Percentiles rank a stretch among this genome's conserved stretches.
These are phyloP conservation scores for Lavandula angustifolia DNA, from an alignment of 257 asterid genomes.

Conservation along the genomic window DNA sequence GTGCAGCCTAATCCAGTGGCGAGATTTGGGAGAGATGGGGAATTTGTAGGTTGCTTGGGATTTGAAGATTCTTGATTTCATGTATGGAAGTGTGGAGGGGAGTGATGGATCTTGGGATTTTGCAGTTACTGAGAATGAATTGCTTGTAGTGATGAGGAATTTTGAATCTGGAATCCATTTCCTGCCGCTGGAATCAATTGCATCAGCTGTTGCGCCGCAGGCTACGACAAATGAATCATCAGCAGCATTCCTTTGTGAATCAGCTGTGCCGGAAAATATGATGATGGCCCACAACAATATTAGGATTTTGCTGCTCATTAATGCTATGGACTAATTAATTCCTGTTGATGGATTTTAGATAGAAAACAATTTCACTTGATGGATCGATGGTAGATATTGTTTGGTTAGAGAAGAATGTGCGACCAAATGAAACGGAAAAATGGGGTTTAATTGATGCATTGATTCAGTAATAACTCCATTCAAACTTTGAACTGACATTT, in stretches of 20 bases:
- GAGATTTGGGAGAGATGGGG: conserved; percentile 37
- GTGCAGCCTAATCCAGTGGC: conserved; percentile 74
- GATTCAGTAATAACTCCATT: conserved; percentile 28
- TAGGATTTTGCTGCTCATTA: conserved; percentile 34
- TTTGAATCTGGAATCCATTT: conserved; percentile 56
- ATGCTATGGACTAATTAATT: conserved; percentile 4
- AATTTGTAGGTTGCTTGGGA: conserved; percentile 49
- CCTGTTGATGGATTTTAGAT: neutral
- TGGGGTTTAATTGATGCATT: conserved; percentile 26
- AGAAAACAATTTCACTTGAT: neutral
- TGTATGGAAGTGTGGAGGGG: conserved; percentile 65
- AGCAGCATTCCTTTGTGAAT: conserved; percentile 34
- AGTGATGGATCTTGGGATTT: conserved; percentile 65
- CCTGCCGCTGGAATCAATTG: conserved; percentile 47
- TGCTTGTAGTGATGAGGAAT: conserved; percentile 35
- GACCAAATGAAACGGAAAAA: neutral
- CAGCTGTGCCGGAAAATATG: conserved; percentile 30
- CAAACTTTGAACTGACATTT: conserved; percentile 28
- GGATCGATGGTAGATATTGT: no score
- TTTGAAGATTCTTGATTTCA: conserved; percentile 65
- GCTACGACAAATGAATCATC: conserved; percentile 48
- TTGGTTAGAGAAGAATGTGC: conserved; percentile 31
- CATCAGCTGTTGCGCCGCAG: conserved; percentile 57
- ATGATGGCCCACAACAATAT: conserved; percentile 29
- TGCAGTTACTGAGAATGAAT: conserved; percentile 44